Base-by-base conservation (phyloP, 495 filamentous ascomycete genomes). In the Lindgomyces ingoldianus region DNA sequence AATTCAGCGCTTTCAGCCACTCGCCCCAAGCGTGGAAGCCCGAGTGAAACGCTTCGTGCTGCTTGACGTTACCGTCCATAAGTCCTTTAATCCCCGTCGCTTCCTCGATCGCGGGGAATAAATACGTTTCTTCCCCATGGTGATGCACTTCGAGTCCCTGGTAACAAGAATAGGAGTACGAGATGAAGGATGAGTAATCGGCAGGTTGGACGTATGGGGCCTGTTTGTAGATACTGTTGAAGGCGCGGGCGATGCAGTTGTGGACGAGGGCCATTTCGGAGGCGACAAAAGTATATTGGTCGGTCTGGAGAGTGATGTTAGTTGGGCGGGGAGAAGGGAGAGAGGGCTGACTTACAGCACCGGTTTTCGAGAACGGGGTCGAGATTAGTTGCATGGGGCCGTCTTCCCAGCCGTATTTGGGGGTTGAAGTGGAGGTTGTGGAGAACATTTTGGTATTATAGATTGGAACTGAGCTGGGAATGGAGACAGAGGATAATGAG, bases 151-250 rank as follows among this genome's bases (percentile, higher is more conserved):
- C 65, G 6, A 84, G 36, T 11, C 49, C 48, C 18, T 54, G 18
- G 36, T 57, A 60, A 21, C 18, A 78, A 19, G 68, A 68, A n/a
- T 64, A 61, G 41, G 66, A 70, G 59, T 77, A 81, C 19, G 69
- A 49, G 47, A 84, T 68, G 62, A 82, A 80, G n/a, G 71, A 57
- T 14, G 60, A 57, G 60, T 75, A 67, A 51, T 75, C 62, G 6
- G 58, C n/a, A 12, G 54, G 25, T 14, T 59, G 16, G 6, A 84
- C 67, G 54, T 76, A 65, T 0, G 76, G 78, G 0, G 79, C 77
- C 72, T 83, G 81, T 9, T 78, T 69, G 66, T 80, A 81, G 51
- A 83, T 78, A 39, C 72, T 70, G 64, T 83, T 84, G 16, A 83
- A 75, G 14, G 71, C 73, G 45, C 81, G 80, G 56, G 80, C 68